A percentile compares a stretch with the other conserved stretches of the same genome.
Conservation (phyloP, 352 stramenopile genomes). For the Globisporangium uncinulatum region DNA sequence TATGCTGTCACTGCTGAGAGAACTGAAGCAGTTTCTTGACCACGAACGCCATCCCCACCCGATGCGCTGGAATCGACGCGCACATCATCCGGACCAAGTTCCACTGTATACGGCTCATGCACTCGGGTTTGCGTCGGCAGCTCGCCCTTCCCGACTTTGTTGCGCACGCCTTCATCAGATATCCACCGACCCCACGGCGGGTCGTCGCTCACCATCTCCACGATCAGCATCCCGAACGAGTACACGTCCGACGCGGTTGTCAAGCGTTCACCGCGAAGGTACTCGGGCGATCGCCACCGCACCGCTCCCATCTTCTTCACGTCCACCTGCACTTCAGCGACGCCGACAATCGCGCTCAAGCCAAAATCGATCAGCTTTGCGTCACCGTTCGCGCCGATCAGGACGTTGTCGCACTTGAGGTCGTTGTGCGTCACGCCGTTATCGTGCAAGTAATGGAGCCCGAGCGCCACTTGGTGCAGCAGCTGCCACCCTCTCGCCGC, state of each 20-base stretch:
- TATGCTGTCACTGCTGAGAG: background rate
- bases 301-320: background rate
- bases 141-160: background rate
- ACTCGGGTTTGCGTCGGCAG: background rate
- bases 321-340: background rate
- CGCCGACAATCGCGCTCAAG: background rate
- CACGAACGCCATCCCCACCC: background rate
- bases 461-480: background rate
- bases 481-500: background rate
- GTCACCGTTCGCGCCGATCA: background rate
- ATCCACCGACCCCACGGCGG: background rate
- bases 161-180: background rate
- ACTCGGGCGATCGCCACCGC: background rate
- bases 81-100: background rate
- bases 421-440: background rate
- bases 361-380: background rate
- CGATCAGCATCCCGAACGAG: slow-evolving; percentile 2
- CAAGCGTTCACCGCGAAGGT: background rate
- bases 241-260: background rate
- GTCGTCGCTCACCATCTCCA: background rate
- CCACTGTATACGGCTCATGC: background rate
- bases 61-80: background rate
- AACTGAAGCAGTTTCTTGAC: background rate
- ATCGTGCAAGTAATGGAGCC: background rate
- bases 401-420: slow-evolving; percentile 1